These are phyloP conservation scores for Moringa oleifera DNA, from an alignment of 345 rosid genomes.

Conservation along the genomic window DNA sequence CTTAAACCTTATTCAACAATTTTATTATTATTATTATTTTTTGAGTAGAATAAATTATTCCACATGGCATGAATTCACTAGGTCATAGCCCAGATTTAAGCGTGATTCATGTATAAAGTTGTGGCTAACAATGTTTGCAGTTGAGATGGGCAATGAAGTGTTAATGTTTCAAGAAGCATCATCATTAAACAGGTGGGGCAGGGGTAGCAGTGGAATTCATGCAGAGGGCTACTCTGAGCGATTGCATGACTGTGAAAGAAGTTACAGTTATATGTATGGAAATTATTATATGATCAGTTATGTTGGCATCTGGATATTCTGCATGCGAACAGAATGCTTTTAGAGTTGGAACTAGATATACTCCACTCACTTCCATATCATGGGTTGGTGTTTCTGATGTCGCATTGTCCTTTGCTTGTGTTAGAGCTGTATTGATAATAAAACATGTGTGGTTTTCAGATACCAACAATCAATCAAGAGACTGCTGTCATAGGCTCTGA, in stretches of 20 bases:
- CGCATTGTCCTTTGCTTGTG: neutral
- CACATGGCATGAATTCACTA: too few relatives aligned
- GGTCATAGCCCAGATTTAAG: too few relatives aligned
- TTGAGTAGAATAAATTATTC: too few relatives aligned
- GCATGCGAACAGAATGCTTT: neutral
- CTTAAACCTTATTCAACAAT: too few relatives aligned
- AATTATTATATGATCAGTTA: neutral
- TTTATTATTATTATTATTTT: too few relatives aligned
- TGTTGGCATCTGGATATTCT: neutral
- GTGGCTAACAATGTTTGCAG: neutral
- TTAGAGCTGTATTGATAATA: neutral
- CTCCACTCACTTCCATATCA: neutral
- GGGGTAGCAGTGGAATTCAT: neutral
- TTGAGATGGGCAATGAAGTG: neutral
- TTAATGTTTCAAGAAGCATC: neutral
- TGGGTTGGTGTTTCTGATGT: neutral
- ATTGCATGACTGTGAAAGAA: neutral
- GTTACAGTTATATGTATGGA: neutral
- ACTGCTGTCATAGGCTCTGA: slow-evolving; percentile 56
- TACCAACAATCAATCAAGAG: slow-evolving; percentile 70
- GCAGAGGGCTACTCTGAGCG: neutral
- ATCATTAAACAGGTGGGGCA: neutral
- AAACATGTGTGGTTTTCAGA: slow-evolving; percentile 22
- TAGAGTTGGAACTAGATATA: neutral
- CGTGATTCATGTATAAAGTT: too few relatives aligned